A percentile compares a stretch with the other conserved stretches of the same genome.
These are phyloP conservation scores for Cyberlindnera mycetangii DNA, from an alignment of 805 yeast genomes.

Conservation along the genomic window DNA sequence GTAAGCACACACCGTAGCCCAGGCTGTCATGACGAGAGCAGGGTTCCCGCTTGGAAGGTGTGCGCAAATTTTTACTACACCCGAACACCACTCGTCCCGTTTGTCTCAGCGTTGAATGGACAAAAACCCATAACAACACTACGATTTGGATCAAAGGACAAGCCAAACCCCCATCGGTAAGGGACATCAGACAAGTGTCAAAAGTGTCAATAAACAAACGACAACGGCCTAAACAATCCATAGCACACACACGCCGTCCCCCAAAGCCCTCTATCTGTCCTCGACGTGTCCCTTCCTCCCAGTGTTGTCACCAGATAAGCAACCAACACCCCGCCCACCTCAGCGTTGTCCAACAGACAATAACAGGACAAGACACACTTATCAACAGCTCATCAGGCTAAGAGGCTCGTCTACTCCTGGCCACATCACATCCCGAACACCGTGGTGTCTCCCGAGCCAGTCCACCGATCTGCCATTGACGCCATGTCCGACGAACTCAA, in stretches of 20 bases:
- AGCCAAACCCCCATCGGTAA: background rate
- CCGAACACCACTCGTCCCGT: conserved; percentile 12
- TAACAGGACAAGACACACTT: background rate
- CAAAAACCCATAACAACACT: conserved; percentile 3
- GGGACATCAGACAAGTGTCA: background rate
- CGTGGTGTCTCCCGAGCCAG: too few relatives aligned
- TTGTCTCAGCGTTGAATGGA: conserved; percentile 7
- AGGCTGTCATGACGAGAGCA: too few relatives aligned
- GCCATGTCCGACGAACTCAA: conserved; percentile 24
- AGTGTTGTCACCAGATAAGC: background rate
- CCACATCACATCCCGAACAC: too few relatives aligned
- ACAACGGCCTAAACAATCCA: background rate
- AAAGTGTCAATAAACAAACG: conserved; percentile 1
- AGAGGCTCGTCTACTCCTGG: too few relatives aligned
- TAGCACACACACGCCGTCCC: background rate
- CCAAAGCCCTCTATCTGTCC: background rate
- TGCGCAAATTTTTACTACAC: background rate
- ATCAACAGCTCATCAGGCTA: background rate
- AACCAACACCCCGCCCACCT: background rate
- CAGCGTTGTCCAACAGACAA: background rate
- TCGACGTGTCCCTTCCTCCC: background rate
- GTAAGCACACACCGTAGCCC: too few relatives aligned
- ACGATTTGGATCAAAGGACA: background rate
- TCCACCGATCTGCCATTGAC: background rate
- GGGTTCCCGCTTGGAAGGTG: too few relatives aligned